phyloP scores from a whole-genome alignment of 805 yeast genomes.

The Clavispora fructus region DNA sequence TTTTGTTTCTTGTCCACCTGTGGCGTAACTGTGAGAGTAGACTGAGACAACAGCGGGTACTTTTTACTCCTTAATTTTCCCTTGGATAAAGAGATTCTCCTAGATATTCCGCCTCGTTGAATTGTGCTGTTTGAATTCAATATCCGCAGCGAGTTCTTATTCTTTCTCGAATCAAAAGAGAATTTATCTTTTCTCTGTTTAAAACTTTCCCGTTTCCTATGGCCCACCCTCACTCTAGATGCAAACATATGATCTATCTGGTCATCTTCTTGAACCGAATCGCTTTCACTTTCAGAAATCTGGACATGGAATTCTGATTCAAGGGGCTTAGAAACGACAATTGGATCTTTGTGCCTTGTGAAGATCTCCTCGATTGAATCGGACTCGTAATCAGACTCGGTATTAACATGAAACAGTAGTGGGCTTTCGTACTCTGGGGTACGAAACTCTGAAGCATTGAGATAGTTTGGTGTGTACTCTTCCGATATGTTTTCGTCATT shows the following conservation, averaged over 20 bases:
- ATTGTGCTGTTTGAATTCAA: too few species aligned
- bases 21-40: background rate
- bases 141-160: too few species aligned
- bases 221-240: background rate
- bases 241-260: conserved; percentile 8
- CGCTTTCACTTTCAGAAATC: background rate
- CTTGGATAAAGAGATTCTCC: background rate
- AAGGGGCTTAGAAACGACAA: background rate
- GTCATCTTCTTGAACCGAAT: conserved; percentile 5
- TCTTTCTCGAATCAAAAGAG: background rate
- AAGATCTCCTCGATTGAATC: conserved; percentile 1
- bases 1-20: background rate
- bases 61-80: background rate
- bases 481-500: background rate
- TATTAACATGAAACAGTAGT: background rate
- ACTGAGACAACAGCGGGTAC: background rate
- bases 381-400: conserved; percentile 7
- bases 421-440: background rate
- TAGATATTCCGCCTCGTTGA: background rate
- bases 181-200: background rate
- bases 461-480: background rate
- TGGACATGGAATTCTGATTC: background rate
- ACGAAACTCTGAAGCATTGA: background rate
- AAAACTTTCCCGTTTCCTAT: background rate
- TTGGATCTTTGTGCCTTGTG: background rate